Base-by-base conservation (phyloP, 2,329 filamentous ascomycete genomes). In the Grosmannia huntii region DNA sequence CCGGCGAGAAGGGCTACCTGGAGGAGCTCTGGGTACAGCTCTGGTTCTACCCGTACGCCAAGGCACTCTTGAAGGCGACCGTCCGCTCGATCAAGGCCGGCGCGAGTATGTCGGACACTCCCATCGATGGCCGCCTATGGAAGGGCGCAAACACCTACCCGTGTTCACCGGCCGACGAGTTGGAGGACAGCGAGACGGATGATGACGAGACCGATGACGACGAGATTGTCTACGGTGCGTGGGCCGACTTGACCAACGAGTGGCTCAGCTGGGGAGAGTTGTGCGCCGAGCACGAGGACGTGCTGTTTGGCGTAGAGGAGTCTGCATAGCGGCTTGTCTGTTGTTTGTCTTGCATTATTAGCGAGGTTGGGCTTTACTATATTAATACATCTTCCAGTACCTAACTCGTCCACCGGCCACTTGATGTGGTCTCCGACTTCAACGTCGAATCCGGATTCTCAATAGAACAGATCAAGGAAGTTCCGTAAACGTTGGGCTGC, bases 231-330 rank as follows among this genome's bases (percentile, higher is more conserved):
- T 38, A n/a, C 9, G 57, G 57, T 6, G 57, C 57, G 2, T 58
- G 57, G 57, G 51, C 57, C 7, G 57, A 58, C 52, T 7, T 51
- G 16, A 23, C 12, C 4, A 23, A 44, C 25, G 31, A 21, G 7
- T 55, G 51, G 57, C 28, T 55, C 11, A 19, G 25, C 31, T 58
- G 57, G 57, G 21, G 1, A 5, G 51, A 54, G 7, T 28, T 58
- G 23, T 58, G 57, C 28, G 53, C 21, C 9, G 57, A 25, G 23
- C 31, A 58, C 25, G 57, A 58, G 21, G 23, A n/a, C 2, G 31
- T 50, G 4, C 25, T 58, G 36, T 60, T 60, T 56, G 46, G 44
- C 64, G 65, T 38, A 53, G 31, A 25, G 25, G 6, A 16, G 12
- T 6, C 16, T 41, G 38, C 38, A 41, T 41, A 41, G 14, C 38